Percentiles rank a stretch among this genome's conserved stretches.
Evolutionary conservation across 257 asterid genomes (phyloP).

Genomic region (Apocynum venetum): DNA sequence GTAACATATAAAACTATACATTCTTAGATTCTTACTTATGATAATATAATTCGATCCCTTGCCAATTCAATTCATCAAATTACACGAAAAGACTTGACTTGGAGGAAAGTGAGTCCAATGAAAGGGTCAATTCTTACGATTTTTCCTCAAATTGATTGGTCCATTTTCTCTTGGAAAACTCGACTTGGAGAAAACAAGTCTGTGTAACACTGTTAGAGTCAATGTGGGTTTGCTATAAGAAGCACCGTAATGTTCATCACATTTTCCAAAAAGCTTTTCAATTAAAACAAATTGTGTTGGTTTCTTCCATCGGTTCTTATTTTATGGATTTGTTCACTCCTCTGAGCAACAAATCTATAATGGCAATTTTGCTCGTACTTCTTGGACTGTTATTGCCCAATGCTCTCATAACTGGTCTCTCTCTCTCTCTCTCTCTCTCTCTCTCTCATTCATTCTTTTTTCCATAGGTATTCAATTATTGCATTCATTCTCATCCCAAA

Average conservation of each 20-base stretch:
- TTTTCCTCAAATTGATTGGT: background rate
- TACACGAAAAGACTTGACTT: too few relatives aligned
- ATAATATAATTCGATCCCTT: too few relatives aligned
- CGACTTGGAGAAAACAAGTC: background rate
- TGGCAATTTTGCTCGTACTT: background rate
- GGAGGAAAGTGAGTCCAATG: too few relatives aligned
- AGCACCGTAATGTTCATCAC: background rate
- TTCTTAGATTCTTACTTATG: too few relatives aligned
- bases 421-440: too few relatives aligned
- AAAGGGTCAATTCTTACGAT: too few relatives aligned
- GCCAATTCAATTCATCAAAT: too few relatives aligned
- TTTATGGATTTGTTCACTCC: background rate
- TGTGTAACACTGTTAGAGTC: background rate
- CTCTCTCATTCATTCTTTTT: background rate
- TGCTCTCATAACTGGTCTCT: background rate
- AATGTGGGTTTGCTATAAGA: background rate
- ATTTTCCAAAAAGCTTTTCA: background rate
- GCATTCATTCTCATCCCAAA: background rate
- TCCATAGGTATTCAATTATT: background rate
- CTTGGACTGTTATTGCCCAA: background rate
- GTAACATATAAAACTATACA: too few relatives aligned
- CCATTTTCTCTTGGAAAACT: background rate
- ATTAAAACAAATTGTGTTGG: background rate
- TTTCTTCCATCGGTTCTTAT: background rate
- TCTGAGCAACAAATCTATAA: background rate